Conservation (phyloP, 108 stramenopile genomes). For the Cyclotella sp. region DNA sequence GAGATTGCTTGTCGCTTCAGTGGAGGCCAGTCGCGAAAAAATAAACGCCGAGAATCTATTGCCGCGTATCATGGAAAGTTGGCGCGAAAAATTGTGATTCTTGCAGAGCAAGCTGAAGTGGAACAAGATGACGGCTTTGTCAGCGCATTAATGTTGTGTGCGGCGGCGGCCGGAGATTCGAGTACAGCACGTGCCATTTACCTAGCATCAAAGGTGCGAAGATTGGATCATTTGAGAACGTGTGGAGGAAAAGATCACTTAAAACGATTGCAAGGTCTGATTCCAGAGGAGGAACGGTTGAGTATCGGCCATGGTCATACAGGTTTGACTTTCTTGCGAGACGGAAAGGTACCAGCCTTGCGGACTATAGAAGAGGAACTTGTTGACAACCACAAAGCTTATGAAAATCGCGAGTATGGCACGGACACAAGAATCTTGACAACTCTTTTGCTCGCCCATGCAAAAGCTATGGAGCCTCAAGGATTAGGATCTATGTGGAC, state of each 20-base stretch:
- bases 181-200: constrained; percentile 86
- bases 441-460: constrained; percentile 71
- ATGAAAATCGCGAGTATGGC: constrained; percentile 79
- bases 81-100: constrained; percentile 72
- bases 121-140: constrained; percentile 86
- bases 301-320: constrained; percentile 21
- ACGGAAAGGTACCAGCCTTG: constrained; percentile 19
- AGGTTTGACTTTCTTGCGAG: background rate
- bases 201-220: constrained; percentile 74
- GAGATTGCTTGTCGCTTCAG: constrained; percentile 74
- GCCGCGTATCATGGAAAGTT: constrained; percentile 83
- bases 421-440: constrained; percentile 69
- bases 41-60: constrained; percentile 67
- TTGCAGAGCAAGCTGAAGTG: constrained; percentile 83
- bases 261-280: constrained; percentile 45
- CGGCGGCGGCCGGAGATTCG: constrained; percentile 81
- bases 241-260: constrained; percentile 74
- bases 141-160: constrained; percentile 81
- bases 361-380: constrained; percentile 46
- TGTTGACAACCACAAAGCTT: constrained; percentile 43
- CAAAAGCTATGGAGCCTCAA: constrained; percentile 70
- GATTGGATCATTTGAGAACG: constrained; percentile 75
- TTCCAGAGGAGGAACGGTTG: constrained; percentile 32
- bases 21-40: constrained; percentile 65
- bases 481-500: constrained; percentile 87